A percentile compares a stretch with the other conserved stretches of the same genome.
These are phyloP conservation scores for Talaromyces nanjingensis DNA, from an alignment of 495 filamentous ascomycete genomes.

Conservation along the genomic window DNA sequence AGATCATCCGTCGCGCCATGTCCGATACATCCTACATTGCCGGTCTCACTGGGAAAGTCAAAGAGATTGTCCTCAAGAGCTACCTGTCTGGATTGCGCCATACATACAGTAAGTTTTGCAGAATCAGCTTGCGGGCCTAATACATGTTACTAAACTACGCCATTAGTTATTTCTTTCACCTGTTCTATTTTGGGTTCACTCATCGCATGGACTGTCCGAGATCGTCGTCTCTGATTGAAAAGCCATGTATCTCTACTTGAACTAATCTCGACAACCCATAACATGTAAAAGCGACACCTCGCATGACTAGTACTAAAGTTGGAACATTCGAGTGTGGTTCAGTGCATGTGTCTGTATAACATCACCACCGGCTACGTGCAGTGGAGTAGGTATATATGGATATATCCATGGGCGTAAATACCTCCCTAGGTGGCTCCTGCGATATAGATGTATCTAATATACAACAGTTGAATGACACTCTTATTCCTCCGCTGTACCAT, in stretches of 20 bases:
- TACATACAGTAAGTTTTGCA: conserved; percentile 26
- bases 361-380: too few species aligned
- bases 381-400: too few species aligned
- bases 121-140: neutral
- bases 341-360: too few species aligned
- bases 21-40: conserved; percentile 32
- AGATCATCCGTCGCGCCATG: conserved; percentile 31
- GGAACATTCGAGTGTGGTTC: too few species aligned
- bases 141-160: neutral
- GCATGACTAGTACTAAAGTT: too few species aligned
- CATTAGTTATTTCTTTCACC: neutral
- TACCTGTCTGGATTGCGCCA: conserved; percentile 30
- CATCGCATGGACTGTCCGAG: neutral
- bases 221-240: neutral
- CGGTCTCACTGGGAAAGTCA: conserved; percentile 20
- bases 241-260: neutral
- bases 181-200: neutral
- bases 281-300: too few species aligned
- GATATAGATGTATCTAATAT: too few species aligned
- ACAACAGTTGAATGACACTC: too few species aligned
- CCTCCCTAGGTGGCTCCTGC: too few species aligned
- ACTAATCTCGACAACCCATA: neutral
- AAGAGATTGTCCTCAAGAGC: conserved; percentile 27
- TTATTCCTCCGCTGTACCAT: too few species aligned
- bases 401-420: too few species aligned